Percentiles rank a stretch among this genome's conserved stretches.
phyloP scores from a whole-genome alignment of 1,284 basidiomycete species.

The Neotropicomus parvogracilis region DNA sequence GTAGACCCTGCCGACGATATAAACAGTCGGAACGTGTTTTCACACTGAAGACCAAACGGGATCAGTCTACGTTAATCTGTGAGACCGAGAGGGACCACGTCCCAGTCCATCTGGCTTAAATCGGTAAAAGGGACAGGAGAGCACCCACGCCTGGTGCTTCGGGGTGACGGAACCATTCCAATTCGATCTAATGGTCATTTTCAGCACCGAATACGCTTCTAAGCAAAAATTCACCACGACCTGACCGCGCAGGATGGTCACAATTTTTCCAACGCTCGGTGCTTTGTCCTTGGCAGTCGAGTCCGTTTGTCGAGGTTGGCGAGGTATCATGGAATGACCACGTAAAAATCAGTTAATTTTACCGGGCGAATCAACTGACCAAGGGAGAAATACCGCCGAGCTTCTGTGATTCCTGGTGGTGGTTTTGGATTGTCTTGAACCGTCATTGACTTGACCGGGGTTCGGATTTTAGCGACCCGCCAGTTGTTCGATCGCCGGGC shows the following conservation, averaged over 20 bases:
- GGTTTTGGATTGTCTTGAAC: not conserved
- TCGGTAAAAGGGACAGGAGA: conserved; percentile 10
- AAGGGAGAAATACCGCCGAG: not conserved
- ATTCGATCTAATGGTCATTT: conserved; percentile 4
- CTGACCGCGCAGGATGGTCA: not conserved
- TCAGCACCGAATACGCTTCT: conserved; percentile 2
- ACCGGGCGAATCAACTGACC: not conserved
- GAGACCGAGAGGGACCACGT: conserved; percentile 6
- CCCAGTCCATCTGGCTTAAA: conserved; percentile 14
- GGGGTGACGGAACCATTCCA: conserved; percentile 1
- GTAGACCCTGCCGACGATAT: not conserved
- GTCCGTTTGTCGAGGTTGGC: not conserved
- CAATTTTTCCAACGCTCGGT: conserved; percentile 11
- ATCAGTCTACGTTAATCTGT: conserved; percentile 6
- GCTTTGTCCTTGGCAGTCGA: conserved; percentile 2
- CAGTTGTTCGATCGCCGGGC: not conserved
- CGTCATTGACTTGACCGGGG: not conserved
- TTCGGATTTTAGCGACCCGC: not conserved
- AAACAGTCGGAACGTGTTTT: not conserved
- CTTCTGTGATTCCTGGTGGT: conserved; percentile 1
- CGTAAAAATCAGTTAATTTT: conserved; percentile 6
- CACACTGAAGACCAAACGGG: not conserved
- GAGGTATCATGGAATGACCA: not conserved
- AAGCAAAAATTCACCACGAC: conserved; percentile 4
- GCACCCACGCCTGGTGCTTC: conserved; percentile 14